Evolutionary conservation across 495 filamentous ascomycete species (phyloP).

Genomic region (Cenococcum geophilum): DNA sequence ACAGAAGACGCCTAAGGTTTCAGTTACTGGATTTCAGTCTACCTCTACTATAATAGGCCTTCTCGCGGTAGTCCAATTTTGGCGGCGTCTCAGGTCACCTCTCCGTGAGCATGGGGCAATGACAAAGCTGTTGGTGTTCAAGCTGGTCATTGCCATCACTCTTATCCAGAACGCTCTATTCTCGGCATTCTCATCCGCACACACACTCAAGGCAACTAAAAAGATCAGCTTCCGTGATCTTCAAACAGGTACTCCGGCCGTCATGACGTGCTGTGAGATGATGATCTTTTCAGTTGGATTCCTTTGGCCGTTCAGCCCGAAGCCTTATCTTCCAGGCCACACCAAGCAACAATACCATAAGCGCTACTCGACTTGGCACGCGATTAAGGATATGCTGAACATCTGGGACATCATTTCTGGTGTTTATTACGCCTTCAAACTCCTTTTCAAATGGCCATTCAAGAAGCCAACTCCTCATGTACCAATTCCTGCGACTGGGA

Average conservation of each 20-base stretch:
- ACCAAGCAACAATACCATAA: slow-evolving; percentile 9
- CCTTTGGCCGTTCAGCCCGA: slow-evolving; percentile 5
- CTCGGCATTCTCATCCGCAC: slow-evolving; percentile 1
- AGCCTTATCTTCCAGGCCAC: slow-evolving; percentile 9
- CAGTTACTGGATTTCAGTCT: slow-evolving; percentile 4
- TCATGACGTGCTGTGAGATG: slow-evolving; percentile 17
- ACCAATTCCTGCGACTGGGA: background rate
- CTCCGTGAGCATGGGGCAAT: slow-evolving; percentile 1
- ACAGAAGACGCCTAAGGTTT: slow-evolving; percentile 2
- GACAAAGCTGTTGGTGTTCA: slow-evolving; percentile 14
- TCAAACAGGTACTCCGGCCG: slow-evolving; percentile 9
- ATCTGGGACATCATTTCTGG: slow-evolving; percentile 16
- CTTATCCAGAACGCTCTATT: slow-evolving; percentile 15
- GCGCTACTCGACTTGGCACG: slow-evolving; percentile 8
- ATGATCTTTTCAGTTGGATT: slow-evolving; percentile 13
- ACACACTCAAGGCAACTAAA: slow-evolving; percentile 8
- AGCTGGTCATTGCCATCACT: slow-evolving; percentile 11
- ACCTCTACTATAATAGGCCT: slow-evolving; percentile 5
- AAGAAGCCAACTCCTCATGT: slow-evolving; percentile 4
- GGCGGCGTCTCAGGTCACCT: background rate
- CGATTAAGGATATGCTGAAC: slow-evolving; percentile 7
- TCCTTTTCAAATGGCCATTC: background rate
- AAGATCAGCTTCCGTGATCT: slow-evolving; percentile 6
- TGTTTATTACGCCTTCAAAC: slow-evolving; percentile 8
- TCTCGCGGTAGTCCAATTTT: slow-evolving; percentile 5